These are phyloP conservation scores for Cutaneotrichosporon sp. DNA, from an alignment of 1,284 basidiomycete species.

Conservation along the genomic window DNA sequence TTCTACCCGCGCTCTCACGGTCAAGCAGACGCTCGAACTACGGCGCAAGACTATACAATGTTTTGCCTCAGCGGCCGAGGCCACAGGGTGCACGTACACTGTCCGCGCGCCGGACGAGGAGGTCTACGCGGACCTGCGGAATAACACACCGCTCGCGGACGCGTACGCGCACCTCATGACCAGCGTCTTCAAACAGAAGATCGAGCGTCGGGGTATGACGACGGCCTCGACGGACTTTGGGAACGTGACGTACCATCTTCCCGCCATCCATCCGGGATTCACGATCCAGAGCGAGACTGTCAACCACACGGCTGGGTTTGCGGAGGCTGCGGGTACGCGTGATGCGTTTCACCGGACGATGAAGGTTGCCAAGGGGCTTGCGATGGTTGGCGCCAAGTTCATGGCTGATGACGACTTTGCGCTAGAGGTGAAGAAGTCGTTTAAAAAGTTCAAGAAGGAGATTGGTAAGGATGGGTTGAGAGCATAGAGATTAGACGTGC, in stretches of 20 bases:
- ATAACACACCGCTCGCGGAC: constrained; percentile 22
- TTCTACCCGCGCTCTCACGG: constrained; percentile 40
- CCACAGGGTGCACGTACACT: constrained; percentile 25
- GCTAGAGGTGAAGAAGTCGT: constrained; percentile 27
- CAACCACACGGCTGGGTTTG: constrained; percentile 32
- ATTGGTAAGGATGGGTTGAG: too few relatives aligned
- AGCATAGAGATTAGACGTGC: too few relatives aligned
- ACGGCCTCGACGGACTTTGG: constrained; percentile 33
- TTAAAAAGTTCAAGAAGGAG: constrained; percentile 24
- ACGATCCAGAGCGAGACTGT: constrained; percentile 8
- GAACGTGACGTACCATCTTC: constrained; percentile 26
- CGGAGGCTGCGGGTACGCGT: constrained; percentile 23
- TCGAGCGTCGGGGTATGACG: constrained; percentile 21
- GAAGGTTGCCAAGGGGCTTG: constrained; percentile 44
- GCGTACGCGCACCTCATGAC: constrained; percentile 29
- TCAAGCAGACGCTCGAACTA: constrained; percentile 23
- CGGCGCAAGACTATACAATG: constrained; percentile 24
- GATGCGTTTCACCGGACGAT: constrained; percentile 36
- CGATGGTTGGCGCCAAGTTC: constrained; percentile 40
- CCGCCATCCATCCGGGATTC: constrained; percentile 25
- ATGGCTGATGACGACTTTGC: constrained; percentile 41
- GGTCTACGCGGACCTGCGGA: constrained; percentile 31
- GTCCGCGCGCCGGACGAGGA: constrained; percentile 18
- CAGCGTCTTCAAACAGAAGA: constrained; percentile 20
- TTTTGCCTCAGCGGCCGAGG: constrained; percentile 24